Percentiles rank a stretch among this genome's conserved stretches.
Conservation (phyloP, 257 asterid genomes). For the Solanum raphanifolium region DNA sequence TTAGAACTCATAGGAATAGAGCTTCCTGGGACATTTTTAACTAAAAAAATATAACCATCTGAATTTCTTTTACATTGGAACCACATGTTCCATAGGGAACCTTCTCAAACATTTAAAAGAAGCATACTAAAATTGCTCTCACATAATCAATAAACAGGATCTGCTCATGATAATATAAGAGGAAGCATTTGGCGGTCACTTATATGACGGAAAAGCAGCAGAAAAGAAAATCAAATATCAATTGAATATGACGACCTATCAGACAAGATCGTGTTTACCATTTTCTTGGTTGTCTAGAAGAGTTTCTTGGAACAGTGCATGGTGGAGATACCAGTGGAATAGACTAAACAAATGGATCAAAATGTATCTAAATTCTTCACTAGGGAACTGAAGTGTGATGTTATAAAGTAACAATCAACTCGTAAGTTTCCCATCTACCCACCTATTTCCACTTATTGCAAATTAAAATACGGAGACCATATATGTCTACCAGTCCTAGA, state of each 20-base stretch:
- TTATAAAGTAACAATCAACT: background rate
- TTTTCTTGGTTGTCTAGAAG: background rate
- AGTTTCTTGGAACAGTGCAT: background rate
- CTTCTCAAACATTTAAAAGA: background rate
- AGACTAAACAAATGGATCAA: background rate
- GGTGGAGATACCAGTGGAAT: background rate
- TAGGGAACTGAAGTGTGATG: background rate
- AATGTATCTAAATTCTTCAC: background rate
- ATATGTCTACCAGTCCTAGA: background rate
- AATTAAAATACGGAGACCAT: background rate
- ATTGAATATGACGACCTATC: background rate
- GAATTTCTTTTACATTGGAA: background rate
- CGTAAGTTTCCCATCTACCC: background rate
- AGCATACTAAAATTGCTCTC: background rate
- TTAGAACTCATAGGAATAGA: background rate
- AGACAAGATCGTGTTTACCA: background rate
- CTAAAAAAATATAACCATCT: background rate
- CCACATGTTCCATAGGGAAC: background rate
- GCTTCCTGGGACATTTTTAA: background rate
- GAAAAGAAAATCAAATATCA: background rate
- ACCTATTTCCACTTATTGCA: background rate
- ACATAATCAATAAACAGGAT: background rate
- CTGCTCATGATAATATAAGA: background rate
- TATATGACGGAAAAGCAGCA: background rate
- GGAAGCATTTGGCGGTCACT: background rate